phyloP scores from a whole-genome alignment of 164 flowering plant species.

The Paratinospora sagittata region DNA sequence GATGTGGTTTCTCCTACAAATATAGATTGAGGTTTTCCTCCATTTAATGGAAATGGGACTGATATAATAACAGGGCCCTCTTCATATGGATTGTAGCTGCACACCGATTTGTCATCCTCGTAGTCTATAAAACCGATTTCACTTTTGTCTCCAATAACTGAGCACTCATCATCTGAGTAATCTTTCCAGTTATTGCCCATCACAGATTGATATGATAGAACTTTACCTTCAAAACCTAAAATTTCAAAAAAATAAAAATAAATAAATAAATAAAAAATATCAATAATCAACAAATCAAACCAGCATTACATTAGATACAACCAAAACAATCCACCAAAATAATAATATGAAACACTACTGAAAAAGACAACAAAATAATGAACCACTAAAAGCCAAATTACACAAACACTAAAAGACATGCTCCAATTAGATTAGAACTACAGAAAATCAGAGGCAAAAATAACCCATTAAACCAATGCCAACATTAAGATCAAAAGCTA shows the following conservation, averaged over 20 bases:
- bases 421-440: not conserved
- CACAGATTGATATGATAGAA: not conserved
- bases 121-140: slow-evolving; percentile 69
- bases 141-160: slow-evolving; percentile 68
- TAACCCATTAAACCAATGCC: not conserved
- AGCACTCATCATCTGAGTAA: slow-evolving; percentile 36
- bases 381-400: not conserved
- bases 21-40: slow-evolving; percentile 62
- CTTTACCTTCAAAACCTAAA: not conserved
- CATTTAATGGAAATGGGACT: slow-evolving; percentile 54
- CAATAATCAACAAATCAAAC: not conserved
- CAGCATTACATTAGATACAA: not conserved
- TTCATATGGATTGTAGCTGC: slow-evolving; percentile 38
- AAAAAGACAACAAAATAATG: not conserved
- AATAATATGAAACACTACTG: not conserved
- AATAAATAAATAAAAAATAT: not conserved
- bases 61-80: slow-evolving; percentile 71
- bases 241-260: not conserved
- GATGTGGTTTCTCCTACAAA: slow-evolving; percentile 44
- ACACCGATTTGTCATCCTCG: slow-evolving; percentile 43
- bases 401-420: not conserved
- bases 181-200: slow-evolving; percentile 16
- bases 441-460: not conserved
- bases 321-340: not conserved
- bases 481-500: not conserved